Conservation (phyloP, 371 early-diverging fungal genomes). For the Syncephalastrum contaminatum region DNA sequence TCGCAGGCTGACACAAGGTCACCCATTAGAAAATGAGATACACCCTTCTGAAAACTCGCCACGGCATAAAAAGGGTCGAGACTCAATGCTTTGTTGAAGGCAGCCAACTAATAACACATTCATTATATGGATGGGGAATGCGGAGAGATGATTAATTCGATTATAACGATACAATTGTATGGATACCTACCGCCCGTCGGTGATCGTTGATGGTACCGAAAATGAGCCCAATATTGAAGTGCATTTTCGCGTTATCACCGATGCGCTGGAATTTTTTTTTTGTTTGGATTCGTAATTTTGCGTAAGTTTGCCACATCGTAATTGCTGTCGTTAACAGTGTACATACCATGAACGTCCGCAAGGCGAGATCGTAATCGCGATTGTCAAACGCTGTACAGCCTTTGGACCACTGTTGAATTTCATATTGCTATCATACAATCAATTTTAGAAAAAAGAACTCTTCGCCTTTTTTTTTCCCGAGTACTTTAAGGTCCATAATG, state of each 20-base stretch:
- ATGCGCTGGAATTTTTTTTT: slow-evolving; percentile 57
- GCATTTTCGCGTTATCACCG: slow-evolving; percentile 90
- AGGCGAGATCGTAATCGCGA: slow-evolving; percentile 36
- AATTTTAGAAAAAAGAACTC: background rate
- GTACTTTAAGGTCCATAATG: slow-evolving; percentile 24
- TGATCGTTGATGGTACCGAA: slow-evolving; percentile 73
- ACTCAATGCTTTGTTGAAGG: slow-evolving; percentile 71
- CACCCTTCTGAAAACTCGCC: slow-evolving; percentile 91
- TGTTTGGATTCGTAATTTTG: background rate
- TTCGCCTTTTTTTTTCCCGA: too few species aligned
- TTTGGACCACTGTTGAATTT: slow-evolving; percentile 50
- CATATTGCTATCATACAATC: slow-evolving; percentile 11
- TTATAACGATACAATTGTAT: background rate
- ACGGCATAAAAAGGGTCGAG: slow-evolving; percentile 89
- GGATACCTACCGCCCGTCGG: slow-evolving; percentile 76
- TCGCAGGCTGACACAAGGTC: slow-evolving; percentile 64
- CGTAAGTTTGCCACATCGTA: background rate
- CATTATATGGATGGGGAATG: slow-evolving; percentile 9
- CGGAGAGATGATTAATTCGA: background rate
- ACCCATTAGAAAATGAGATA: slow-evolving; percentile 68
- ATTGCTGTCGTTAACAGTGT: background rate
- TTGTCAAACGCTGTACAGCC: slow-evolving; percentile 47
- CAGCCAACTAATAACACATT: slow-evolving; percentile 53
- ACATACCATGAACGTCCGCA: slow-evolving; percentile 44
- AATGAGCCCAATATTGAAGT: slow-evolving; percentile 92